These are phyloP conservation scores for Secale cereale DNA, from an alignment of 176 grass and related monocot genomes.

Conservation along the genomic window DNA sequence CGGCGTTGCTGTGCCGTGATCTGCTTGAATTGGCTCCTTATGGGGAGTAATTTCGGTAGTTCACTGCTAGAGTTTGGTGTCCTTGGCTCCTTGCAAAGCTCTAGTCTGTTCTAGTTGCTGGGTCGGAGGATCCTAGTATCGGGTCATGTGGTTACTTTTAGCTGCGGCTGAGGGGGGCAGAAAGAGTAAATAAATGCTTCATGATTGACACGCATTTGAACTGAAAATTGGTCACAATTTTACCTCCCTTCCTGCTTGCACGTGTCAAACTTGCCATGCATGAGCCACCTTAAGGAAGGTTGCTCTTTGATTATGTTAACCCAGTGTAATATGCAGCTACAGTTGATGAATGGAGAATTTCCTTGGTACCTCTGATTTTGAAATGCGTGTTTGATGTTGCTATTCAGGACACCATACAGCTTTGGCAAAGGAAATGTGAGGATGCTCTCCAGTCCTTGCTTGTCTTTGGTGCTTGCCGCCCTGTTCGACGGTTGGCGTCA, in stretches of 20 bases:
- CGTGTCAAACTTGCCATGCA: neutral
- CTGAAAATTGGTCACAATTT: neutral
- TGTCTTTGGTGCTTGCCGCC: conserved; percentile 67
- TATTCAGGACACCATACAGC: conserved; percentile 86
- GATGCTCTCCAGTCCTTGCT: conserved; percentile 94
- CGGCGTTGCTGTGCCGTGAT: conserved; percentile 4
- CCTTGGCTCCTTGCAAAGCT: neutral
- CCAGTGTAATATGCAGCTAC: neutral
- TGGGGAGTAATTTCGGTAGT: neutral
- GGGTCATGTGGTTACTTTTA: neutral
- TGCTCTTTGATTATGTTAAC: neutral
- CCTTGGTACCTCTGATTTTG: neutral
- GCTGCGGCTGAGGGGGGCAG: neutral
- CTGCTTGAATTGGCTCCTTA: neutral
- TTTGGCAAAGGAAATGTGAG: conserved; percentile 96
- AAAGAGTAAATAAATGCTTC: neutral
- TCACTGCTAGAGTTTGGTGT: neutral
- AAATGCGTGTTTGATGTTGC: conserved; percentile 11
- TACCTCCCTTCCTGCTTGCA: neutral
- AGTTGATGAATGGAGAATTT: neutral
- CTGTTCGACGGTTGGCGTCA: conserved; percentile 77
- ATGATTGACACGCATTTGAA: neutral
- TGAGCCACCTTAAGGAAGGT: neutral
- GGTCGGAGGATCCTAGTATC: neutral
- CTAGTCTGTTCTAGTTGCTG: neutral